Conservation (phyloP, 257 asterid species). For the Petunia secreta region DNA sequence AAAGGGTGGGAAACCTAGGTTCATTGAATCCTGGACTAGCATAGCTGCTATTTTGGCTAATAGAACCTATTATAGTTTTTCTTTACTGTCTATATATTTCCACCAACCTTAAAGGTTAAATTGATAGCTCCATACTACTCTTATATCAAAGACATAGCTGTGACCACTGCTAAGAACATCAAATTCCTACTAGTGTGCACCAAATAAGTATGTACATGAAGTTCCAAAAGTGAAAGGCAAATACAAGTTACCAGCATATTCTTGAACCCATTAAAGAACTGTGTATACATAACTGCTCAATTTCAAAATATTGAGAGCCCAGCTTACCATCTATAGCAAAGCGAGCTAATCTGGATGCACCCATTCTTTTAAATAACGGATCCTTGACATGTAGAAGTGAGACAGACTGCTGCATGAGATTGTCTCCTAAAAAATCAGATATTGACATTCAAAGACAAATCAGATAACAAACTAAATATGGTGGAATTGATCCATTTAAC, state of each 20-base stretch:
- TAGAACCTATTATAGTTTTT: neutral
- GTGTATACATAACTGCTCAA: neutral
- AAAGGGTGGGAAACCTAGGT: neutral
- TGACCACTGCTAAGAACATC: slow-evolving; percentile 16
- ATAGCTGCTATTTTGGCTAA: neutral
- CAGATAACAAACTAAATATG: slow-evolving; percentile 1
- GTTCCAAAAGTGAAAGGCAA: neutral
- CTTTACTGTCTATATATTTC: neutral
- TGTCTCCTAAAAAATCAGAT: slow-evolving; percentile 63
- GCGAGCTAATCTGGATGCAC: slow-evolving; percentile 97
- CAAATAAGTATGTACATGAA: neutral
- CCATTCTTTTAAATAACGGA: slow-evolving; percentile 95
- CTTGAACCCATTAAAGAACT: neutral
- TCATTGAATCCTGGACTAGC: neutral
- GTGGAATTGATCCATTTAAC: slow-evolving; percentile 12
- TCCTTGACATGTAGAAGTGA: slow-evolving; percentile 87
- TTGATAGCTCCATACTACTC: neutral
- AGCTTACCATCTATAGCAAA: slow-evolving; percentile 85
- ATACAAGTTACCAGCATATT: neutral
- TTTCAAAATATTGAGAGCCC: neutral
- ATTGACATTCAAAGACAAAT: slow-evolving; percentile 26
- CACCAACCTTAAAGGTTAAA: neutral
- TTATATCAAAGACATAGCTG: neutral
- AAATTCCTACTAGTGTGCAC: neutral
- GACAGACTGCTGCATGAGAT: slow-evolving; percentile 86